These are phyloP conservation scores for Leersia perrieri DNA, from an alignment of 176 grass and related monocot genomes.

Conservation along the genomic window DNA sequence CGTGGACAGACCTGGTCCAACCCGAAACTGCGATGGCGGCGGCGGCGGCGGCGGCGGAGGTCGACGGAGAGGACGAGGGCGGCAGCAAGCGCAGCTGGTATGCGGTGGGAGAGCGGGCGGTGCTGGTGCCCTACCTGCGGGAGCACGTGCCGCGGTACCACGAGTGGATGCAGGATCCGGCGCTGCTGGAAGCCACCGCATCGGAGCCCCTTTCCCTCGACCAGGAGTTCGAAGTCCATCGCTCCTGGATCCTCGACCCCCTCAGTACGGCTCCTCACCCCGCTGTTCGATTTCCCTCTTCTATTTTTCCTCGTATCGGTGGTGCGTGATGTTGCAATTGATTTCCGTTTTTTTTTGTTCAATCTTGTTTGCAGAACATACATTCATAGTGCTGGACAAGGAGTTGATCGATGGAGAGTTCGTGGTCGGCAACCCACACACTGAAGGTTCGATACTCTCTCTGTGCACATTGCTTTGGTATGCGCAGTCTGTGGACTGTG, in stretches of 20 bases:
- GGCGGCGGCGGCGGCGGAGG: neutral
- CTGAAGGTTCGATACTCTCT: slow-evolving; percentile 55
- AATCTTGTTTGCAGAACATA: slow-evolving; percentile 50
- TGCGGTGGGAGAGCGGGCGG: slow-evolving; percentile 44
- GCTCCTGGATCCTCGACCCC: slow-evolving; percentile 69
- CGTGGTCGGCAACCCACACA: slow-evolving; percentile 47
- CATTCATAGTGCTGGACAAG: slow-evolving; percentile 77
- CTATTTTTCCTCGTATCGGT: slow-evolving; percentile 1
- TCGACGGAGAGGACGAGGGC: neutral
- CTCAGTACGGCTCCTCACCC: slow-evolving; percentile 3
- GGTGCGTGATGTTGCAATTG: slow-evolving; percentile 4
- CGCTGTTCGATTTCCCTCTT: neutral
- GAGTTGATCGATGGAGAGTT: slow-evolving; percentile 58
- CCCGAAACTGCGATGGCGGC: slow-evolving; percentile 13
- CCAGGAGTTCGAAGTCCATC: slow-evolving; percentile 77
- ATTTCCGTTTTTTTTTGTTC: slow-evolving; percentile 22
- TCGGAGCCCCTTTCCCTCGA: slow-evolving; percentile 73
- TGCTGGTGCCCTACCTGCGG: slow-evolving; percentile 72
- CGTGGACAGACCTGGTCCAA: neutral
- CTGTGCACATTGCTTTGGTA: neutral
- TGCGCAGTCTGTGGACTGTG: neutral
- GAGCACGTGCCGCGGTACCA: slow-evolving; percentile 87
- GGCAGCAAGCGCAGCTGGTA: slow-evolving; percentile 30
- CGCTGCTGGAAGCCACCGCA: slow-evolving; percentile 76
- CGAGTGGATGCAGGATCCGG: slow-evolving; percentile 80